These are phyloP conservation scores for Yarrowia keelungensis DNA, from an alignment of 805 yeast species.

Conservation along the genomic window DNA sequence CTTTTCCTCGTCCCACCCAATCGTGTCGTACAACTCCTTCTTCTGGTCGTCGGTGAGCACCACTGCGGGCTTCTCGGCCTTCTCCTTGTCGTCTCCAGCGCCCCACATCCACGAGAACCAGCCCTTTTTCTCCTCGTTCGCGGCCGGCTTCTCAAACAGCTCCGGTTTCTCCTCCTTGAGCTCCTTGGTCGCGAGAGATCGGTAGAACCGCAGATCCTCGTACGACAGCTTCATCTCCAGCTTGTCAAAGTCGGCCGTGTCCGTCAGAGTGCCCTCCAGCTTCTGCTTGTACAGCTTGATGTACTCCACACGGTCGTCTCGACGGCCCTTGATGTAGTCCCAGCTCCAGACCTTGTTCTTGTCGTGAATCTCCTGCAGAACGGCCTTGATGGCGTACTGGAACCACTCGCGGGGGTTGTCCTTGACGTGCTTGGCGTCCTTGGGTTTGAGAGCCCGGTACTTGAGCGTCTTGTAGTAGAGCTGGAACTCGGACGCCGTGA, in stretches of 20 bases:
- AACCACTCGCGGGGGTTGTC: constrained; percentile 86
- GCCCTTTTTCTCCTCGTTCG: constrained; percentile 33
- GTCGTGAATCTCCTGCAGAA: constrained; percentile 80
- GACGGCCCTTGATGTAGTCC: constrained; percentile 74
- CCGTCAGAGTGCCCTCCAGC: constrained; percentile 48
- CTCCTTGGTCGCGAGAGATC: constrained; percentile 77
- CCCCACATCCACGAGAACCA: constrained; percentile 50
- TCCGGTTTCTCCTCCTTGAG: constrained; percentile 59
- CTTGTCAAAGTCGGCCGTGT: constrained; percentile 52
- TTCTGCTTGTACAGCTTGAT: constrained; percentile 71
- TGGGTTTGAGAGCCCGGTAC: constrained; percentile 75
- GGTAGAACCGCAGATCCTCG: constrained; percentile 84
- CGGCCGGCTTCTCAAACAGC: constrained; percentile 41
- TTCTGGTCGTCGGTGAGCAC: constrained; percentile 84
- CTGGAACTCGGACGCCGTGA: constrained; percentile 81
- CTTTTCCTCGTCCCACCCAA: constrained; percentile 82
- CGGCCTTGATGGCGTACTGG: constrained; percentile 76
- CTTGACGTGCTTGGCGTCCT: constrained; percentile 46
- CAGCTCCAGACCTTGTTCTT: constrained; percentile 85
- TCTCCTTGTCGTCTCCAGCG: constrained; percentile 35
- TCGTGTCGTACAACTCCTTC: constrained; percentile 88
- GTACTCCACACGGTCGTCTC: constrained; percentile 75
- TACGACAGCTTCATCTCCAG: constrained; percentile 68
- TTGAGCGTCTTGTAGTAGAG: constrained; percentile 78
- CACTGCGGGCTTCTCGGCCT: constrained; percentile 51